Conservation (phyloP, 148 eudicot genomes). For the Arbutus unedo region DNA sequence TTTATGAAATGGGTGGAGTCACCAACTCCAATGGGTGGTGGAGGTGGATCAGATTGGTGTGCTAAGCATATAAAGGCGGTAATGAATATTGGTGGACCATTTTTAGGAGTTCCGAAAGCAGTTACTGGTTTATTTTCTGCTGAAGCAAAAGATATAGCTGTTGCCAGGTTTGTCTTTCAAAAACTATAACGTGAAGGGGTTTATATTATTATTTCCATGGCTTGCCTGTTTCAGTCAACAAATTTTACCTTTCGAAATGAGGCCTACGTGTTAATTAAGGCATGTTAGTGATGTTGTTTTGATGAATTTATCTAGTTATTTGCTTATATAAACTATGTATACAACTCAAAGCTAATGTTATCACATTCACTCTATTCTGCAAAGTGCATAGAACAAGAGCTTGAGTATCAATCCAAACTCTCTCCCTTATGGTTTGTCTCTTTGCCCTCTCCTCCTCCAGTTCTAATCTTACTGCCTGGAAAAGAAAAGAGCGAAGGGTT, state of each 20-base stretch:
- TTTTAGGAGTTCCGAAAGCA: conserved; percentile 88
- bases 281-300: background rate
- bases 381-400: background rate
- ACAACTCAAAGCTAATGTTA: background rate
- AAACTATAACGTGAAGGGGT: conserved; percentile 9
- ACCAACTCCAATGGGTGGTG: conserved; percentile 97
- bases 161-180: conserved; percentile 65
- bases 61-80: conserved; percentile 82
- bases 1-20: conserved; percentile 99
- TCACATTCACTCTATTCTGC: background rate
- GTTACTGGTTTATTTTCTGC: conserved; percentile 87
- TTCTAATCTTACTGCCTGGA: conserved; percentile 4
- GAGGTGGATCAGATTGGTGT: conserved; percentile 94
- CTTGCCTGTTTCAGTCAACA: background rate
- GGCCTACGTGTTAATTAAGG: background rate
- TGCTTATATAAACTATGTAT: background rate
- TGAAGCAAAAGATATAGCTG: conserved; percentile 92
- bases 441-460: conserved; percentile 4
- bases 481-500: conserved; percentile 6
- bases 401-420: background rate
- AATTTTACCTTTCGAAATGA: background rate
- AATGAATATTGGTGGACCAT: conserved; percentile 95
- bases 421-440: background rate
- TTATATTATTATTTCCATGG: background rate
- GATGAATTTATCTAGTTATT: background rate